Base-by-base conservation (phyloP, 1,139 yeast species). In the Diutina scorzettiae region DNA sequence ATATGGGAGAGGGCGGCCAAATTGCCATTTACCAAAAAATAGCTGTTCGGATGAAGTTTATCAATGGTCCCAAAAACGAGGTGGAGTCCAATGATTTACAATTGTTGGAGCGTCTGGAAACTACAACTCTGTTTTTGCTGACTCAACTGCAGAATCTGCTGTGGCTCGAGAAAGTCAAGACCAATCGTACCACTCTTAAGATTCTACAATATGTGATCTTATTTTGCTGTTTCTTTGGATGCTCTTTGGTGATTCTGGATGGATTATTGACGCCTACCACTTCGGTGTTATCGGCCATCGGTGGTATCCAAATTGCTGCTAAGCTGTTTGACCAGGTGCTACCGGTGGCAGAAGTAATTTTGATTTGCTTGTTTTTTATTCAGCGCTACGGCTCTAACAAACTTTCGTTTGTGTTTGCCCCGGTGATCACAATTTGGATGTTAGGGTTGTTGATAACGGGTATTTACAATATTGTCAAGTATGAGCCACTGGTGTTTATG, bases 241-340 rank as follows among this genome's bases (percentile, higher is more conserved):
- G 79, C 51, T 59, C 78, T 0, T 59, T 76, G 50, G 76, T 76
- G 18, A 59, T 76, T 40, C 69, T 78, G 3, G 81, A 76, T 55
- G 81, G 81, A 5, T 57, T 76, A 45, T 61, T 76, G 47, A 76
- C 81, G 3, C 81, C 82, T 23, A 74, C 81, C 2, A 73, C 79
- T 3, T 74, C 81, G 1, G 77, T 76, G 1, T 61, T 76, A 44
- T 68, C 75, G 47, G 77, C 80, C 1, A 52, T 69, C 31, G 64
- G 65, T 2, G 76, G 75, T 37, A 66, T 75, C 36, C 66, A 68
- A 42, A 63, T 71, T 14, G 73, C 76, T 4, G 57, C 59, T 24
- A 71, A 73, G 2, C 51, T 57, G 12, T 66, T 69, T 47, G 42
- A 46, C 32, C 45, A 46, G 24, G 71, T 72, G n/a, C 55, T 70